Percentiles rank a stretch among this genome's conserved stretches.
Evolutionary conservation across 2,329 filamentous ascomycete species (phyloP).

Genomic region (Aspergillus felis): DNA sequence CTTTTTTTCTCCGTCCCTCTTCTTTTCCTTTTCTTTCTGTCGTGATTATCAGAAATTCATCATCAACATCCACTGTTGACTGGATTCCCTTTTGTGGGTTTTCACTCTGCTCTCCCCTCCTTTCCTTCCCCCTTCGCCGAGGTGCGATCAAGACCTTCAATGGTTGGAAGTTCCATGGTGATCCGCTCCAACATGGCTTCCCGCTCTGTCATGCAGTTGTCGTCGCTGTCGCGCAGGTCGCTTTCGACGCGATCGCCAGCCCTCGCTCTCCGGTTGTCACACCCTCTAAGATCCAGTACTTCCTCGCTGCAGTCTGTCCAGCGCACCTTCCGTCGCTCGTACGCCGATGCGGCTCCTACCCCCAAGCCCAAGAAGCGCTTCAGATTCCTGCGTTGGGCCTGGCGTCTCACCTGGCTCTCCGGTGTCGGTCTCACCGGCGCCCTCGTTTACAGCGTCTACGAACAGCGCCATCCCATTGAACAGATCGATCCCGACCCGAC

Average conservation of each 20-base stretch:
- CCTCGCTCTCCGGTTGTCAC: slow-evolving; percentile 23
- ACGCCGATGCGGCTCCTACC: slow-evolving; percentile 48
- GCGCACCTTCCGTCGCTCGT: slow-evolving; percentile 43
- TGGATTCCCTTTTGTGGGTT: slow-evolving; percentile 13
- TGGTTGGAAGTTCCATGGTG: slow-evolving; percentile 34
- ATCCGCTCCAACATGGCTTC: slow-evolving; percentile 31
- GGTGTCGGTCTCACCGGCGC: slow-evolving; percentile 66
- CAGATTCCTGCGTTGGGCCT: slow-evolving; percentile 70
- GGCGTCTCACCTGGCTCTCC: slow-evolving; percentile 77
- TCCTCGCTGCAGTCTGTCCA: slow-evolving; percentile 23
- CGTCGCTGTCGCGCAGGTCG: slow-evolving; percentile 35
- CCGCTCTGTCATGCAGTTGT: slow-evolving; percentile 30
- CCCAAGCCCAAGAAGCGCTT: slow-evolving; percentile 58
- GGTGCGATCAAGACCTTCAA: slow-evolving; percentile 25
- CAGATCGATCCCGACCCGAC: slow-evolving; percentile 74
- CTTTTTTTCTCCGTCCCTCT: no score
- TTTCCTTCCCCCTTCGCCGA: slow-evolving; percentile 8
- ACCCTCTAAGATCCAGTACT: slow-evolving; percentile 21
- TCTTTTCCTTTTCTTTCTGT: slow-evolving; percentile 12
- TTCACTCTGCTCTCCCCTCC: not conserved
- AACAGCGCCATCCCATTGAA: slow-evolving; percentile 73
- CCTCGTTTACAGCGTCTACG: slow-evolving; percentile 76
- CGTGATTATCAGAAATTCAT: slow-evolving; percentile 1
- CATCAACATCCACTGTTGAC: slow-evolving; percentile 1
- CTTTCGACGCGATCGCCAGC: slow-evolving; percentile 26